Percentiles rank a stretch among this genome's conserved stretches.
Conservation (phyloP, 2,329 filamentous ascomycete genomes). For the Exophiala bonariae region DNA sequence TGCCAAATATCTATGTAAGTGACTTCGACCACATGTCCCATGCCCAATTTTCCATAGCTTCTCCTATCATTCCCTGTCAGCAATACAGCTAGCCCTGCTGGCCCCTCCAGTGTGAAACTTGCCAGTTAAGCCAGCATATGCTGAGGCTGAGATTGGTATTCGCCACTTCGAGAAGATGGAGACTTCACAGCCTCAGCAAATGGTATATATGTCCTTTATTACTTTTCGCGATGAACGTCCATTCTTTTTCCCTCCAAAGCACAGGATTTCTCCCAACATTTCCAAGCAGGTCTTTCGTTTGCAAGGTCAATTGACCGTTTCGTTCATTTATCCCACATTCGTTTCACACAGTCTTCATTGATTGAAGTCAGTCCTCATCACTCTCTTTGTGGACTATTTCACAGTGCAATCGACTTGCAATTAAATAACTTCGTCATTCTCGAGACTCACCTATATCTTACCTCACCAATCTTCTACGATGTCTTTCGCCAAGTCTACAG, state of each 20-base stretch:
- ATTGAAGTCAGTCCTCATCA: slow-evolving; percentile 18
- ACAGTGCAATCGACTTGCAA: slow-evolving; percentile 4
- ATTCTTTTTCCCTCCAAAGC: slow-evolving; percentile 11
- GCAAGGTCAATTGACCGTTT: slow-evolving; percentile 17
- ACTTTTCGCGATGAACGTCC: not conserved
- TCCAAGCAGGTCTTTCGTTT: slow-evolving; percentile 25
- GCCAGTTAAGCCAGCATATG: not conserved
- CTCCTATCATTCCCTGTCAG: not conserved
- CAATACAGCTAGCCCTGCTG: not conserved
- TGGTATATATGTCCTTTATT: slow-evolving; percentile 8
- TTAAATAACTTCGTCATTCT: too few relatives aligned
- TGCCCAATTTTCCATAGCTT: slow-evolving; percentile 6
- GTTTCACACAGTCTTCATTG: slow-evolving; percentile 23
- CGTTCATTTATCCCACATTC: slow-evolving; percentile 18
- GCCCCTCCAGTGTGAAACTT: slow-evolving; percentile 15
- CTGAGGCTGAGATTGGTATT: slow-evolving; percentile 8
- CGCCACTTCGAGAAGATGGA: not conserved
- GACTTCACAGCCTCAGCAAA: not conserved
- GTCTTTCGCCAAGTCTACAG: slow-evolving; percentile 14
- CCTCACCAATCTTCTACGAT: slow-evolving; percentile 6
- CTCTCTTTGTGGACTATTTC: slow-evolving; percentile 9
- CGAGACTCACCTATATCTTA: not conserved
- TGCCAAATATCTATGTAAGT: not conserved
- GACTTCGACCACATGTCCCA: not conserved
- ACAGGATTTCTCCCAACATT: slow-evolving; percentile 9